Conservation (phyloP, 2,329 filamentous ascomycete species). For the Curvularia sp. region DNA sequence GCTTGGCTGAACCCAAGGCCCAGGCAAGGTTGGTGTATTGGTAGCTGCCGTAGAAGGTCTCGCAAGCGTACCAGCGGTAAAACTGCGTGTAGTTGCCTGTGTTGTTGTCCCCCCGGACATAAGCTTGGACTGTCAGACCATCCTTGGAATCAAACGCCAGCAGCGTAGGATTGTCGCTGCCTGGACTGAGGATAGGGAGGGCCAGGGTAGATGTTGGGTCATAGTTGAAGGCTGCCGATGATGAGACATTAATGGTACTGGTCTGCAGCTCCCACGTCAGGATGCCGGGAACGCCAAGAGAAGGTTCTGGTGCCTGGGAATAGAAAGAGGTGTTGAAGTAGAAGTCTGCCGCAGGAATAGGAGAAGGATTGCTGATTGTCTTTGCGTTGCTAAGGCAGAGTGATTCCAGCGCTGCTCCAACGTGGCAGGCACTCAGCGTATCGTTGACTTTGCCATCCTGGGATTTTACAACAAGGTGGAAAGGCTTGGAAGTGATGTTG, state of each 20-base stretch:
- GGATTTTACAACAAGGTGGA: conserved; percentile 53
- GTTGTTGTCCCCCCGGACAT: conserved; percentile 50
- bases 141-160: conserved; percentile 53
- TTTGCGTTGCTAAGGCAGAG: conserved; percentile 50
- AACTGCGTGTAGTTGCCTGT: conserved; percentile 33
- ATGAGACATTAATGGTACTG: conserved; percentile 19
- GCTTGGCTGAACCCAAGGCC: conserved; percentile 50
- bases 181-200: conserved; percentile 52
- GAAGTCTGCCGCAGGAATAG: conserved; percentile 33
- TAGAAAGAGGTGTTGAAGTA: conserved; percentile 47
- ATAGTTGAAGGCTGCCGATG: conserved; percentile 48
- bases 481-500: conserved; percentile 53
- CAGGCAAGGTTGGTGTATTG: conserved; percentile 55
- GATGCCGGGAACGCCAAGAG: conserved; percentile 39
- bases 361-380: conserved; percentile 28
- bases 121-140: conserved; percentile 51
- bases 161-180: conserved; percentile 30
- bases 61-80: conserved; percentile 57
- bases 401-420: conserved; percentile 58
- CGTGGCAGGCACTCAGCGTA: conserved; percentile 55
- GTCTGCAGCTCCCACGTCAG: conserved; percentile 50
- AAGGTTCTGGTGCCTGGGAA: conserved; percentile 19
- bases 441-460: conserved; percentile 51
- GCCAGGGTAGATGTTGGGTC: conserved; percentile 53
- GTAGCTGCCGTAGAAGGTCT: conserved; percentile 53